A percentile compares a stretch with the other conserved stretches of the same genome.
These are phyloP conservation scores for Sordariomycetes sp. DNA, from an alignment of 2,329 filamentous ascomycete genomes.

Conservation along the genomic window DNA sequence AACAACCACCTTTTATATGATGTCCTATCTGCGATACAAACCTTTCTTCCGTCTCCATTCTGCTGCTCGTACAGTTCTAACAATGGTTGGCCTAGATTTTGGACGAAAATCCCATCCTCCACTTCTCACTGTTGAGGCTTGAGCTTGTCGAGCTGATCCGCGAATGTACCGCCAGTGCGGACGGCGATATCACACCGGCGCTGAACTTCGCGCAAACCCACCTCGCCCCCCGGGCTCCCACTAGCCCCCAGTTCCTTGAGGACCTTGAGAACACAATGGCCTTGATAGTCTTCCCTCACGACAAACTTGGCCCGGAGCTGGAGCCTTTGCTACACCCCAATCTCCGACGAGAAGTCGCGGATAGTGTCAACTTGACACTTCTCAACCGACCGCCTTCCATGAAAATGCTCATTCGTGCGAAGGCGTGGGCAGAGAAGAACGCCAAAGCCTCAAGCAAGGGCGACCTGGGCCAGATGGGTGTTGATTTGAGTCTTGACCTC, in stretches of 20 bases:
- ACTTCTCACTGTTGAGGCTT: constrained; percentile 81
- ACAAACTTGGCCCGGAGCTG: constrained; percentile 66
- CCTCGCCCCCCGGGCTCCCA: constrained; percentile 77
- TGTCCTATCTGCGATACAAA: constrained; percentile 6
- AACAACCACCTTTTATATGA: constrained; percentile 50
- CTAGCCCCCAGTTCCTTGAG: constrained; percentile 68
- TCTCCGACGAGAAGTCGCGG: constrained; percentile 74
- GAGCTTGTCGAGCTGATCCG: constrained; percentile 93
- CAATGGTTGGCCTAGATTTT: constrained; percentile 53
- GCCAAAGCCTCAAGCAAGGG: constrained; percentile 26
- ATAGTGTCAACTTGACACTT: constrained; percentile 81
- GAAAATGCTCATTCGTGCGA: constrained; percentile 66
- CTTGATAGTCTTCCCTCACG: constrained; percentile 76
- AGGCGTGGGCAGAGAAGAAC: constrained; percentile 72
- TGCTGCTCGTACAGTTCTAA: neutral
- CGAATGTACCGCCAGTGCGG: constrained; percentile 53
- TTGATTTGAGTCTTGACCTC: constrained; percentile 23
- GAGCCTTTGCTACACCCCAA: constrained; percentile 68
- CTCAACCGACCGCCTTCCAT: constrained; percentile 68
- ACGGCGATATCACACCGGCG: constrained; percentile 53
- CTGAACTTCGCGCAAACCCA: constrained; percentile 81
- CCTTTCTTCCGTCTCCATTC: neutral
- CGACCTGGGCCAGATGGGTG: constrained; percentile 22
- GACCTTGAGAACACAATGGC: constrained; percentile 91
- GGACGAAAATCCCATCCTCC: constrained; percentile 70